Conservation (phyloP, 441 rosid genomes). For the Breynia disticha region DNA sequence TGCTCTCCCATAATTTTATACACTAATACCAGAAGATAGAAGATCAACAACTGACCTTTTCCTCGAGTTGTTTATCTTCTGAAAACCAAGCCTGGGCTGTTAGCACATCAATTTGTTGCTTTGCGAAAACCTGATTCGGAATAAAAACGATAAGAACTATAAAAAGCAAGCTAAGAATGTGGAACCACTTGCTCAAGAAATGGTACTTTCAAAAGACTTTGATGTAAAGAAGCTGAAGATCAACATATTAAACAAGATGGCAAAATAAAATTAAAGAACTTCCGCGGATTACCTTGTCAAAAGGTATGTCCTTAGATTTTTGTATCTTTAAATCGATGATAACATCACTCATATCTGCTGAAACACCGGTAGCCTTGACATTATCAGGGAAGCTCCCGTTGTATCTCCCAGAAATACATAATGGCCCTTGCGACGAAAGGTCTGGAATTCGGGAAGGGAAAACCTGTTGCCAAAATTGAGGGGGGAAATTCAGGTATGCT, state of each 20-base stretch:
- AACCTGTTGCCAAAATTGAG: slow-evolving; percentile 32
- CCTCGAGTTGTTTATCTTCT: slow-evolving; percentile 54
- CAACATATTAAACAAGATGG: no score
- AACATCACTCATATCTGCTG: slow-evolving; percentile 53
- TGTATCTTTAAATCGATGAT: slow-evolving; percentile 51
- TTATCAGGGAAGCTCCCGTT: slow-evolving; percentile 57
- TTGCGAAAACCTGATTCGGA: slow-evolving; percentile 48
- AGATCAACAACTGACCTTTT: slow-evolving; percentile 43
- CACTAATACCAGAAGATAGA: background rate
- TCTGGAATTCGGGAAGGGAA: slow-evolving; percentile 65
- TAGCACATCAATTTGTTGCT: slow-evolving; percentile 63
- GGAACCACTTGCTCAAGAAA: no score
- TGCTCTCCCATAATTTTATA: background rate
- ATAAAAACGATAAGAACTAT: background rate
- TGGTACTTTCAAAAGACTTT: no score
- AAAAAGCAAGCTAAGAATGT: background rate
- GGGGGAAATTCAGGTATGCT: slow-evolving; percentile 7
- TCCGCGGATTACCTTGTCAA: slow-evolving; percentile 48
- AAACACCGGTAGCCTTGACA: slow-evolving; percentile 49
- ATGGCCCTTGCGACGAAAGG: slow-evolving; percentile 53
- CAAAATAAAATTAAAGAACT: background rate
- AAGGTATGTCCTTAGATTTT: slow-evolving; percentile 52
- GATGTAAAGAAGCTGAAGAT: background rate
- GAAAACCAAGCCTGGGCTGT: slow-evolving; percentile 91
- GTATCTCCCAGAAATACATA: slow-evolving; percentile 64